Evolutionary conservation across 257 asterid species (phyloP).

Genomic region (Capsicum baccatum): DNA sequence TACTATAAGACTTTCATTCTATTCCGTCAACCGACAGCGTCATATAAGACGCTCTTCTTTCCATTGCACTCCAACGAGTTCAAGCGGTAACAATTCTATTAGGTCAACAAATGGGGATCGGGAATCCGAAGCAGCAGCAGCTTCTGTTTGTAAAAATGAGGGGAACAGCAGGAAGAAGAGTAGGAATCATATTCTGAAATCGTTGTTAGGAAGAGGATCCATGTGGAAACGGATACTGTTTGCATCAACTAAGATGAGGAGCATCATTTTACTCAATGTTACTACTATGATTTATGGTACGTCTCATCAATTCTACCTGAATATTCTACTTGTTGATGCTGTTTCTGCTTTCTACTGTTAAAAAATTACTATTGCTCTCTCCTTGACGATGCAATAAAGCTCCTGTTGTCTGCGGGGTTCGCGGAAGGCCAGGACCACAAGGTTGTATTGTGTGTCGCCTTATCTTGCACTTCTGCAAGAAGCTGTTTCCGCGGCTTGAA

Average conservation of each 20-base stretch:
- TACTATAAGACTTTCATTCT: neutral
- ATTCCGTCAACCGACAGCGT: neutral
- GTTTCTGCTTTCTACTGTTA: neutral
- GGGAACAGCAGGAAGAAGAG: conserved; percentile 5
- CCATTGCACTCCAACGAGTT: neutral
- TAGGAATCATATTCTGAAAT: conserved; percentile 37
- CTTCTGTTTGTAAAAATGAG: conserved; percentile 7
- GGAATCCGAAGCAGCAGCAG: neutral
- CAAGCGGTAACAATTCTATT: neutral
- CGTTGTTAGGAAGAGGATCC: conserved; percentile 50
- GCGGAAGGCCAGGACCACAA: no score
- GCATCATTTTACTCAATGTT: conserved; percentile 71
- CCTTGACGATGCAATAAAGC: neutral
- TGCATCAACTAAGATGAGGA: conserved; percentile 61
- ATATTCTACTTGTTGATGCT: neutral
- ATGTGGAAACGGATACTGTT: conserved; percentile 58
- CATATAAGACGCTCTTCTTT: neutral
- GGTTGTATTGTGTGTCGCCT: no score
- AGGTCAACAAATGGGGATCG: neutral
- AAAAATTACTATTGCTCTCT: neutral
- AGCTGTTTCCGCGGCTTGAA: no score
- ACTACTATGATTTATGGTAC: conserved; percentile 72
- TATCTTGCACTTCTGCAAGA: no score
- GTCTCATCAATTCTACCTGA: conserved; percentile 17
- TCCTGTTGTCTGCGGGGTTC: no score